Base-by-base conservation (phyloP, 768 basidiomycete genomes). In the Tubosaeta sp. region DNA sequence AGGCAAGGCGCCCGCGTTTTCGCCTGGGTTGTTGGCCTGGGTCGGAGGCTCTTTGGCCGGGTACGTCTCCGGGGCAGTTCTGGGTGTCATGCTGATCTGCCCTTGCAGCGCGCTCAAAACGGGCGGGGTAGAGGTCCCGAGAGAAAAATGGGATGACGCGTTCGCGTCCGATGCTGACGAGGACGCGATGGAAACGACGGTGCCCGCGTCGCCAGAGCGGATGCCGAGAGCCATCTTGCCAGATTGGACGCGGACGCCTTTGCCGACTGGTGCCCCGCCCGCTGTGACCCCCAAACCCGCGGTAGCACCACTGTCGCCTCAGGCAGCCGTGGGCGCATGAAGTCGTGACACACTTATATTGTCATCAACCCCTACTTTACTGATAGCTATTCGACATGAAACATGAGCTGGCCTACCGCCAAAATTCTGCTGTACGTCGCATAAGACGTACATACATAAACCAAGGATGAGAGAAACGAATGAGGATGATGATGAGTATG, bases 21-120 rank as follows among this genome's bases (percentile, higher is more conserved):
- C 85, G 4, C 88, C 93, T 1, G 83, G 85, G 1, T 76, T 84
- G 32, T 75, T 95, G 71, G 79, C 86, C 0, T 99, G 95, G 95
- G 84, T 99, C 11, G 95, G 95, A 5, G 95, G 92, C 0, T 93
- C 91, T 19, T 66, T 98, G 17, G 91, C 94, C 3, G 95, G 95
- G 87, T 93, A 68, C 57, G 84, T 77, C 33, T 11, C 26, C 39
- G 0, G 13, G 6, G 31, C 12, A 2, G 3, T n/a, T 48, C 9
- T 19, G 5, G 14, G 6, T 19, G 19, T 31, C 35, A 32, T 19
- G 13, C 62, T 50, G 10, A 59, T 39, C 1, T 3, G 17, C 11
- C 11, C 12, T 6, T 50, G 17, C 53, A 93, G 92, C 10, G 79
- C 90, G 8, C 74, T 97, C 44, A 95, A 97, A 69, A 91, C 87